Conservation (phyloP, 2,329 filamentous ascomycete species). For the Leptographium procerum region DNA sequence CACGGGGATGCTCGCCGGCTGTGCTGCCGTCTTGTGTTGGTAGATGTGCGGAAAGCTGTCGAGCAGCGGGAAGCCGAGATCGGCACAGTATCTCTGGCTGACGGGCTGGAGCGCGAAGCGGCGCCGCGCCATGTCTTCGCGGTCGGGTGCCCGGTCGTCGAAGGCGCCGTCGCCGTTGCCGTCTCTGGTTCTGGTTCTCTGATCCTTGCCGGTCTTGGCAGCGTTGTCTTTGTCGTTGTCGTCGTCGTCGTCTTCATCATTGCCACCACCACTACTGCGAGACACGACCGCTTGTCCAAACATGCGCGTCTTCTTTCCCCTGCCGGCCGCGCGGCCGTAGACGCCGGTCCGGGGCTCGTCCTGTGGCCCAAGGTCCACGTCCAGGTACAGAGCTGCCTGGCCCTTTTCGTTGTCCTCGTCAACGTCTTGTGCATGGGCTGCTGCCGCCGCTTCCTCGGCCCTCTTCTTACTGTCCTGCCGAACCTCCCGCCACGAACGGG, state of each 20-base stretch:
- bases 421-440: not conserved
- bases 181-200: no score
- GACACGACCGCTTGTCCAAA: conserved; percentile 30
- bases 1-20: conserved; percentile 31
- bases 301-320: conserved; percentile 18
- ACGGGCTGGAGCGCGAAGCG: conserved; percentile 17
- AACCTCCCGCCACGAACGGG: conserved; percentile 19
- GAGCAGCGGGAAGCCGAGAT: conserved; percentile 61
- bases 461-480: conserved; percentile 7
- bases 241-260: conserved; percentile 13
- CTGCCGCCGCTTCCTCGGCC: not conserved
- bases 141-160: conserved; percentile 3
- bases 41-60: conserved; percentile 79
- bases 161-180: conserved; percentile 12
- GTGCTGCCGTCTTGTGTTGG: conserved; percentile 26
- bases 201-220: no score
- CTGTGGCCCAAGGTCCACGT: conserved; percentile 28
- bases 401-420: conserved; percentile 17
- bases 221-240: not conserved
- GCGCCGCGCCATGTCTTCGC: conserved; percentile 13
- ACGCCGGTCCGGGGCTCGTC: conserved; percentile 20
- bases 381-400: conserved; percentile 20
- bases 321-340: not conserved
- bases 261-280: conserved; percentile 14
- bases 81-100: conserved; percentile 32